Base-by-base conservation (phyloP, 1,139 yeast genomes). In the Suhomyces choctaworum region DNA sequence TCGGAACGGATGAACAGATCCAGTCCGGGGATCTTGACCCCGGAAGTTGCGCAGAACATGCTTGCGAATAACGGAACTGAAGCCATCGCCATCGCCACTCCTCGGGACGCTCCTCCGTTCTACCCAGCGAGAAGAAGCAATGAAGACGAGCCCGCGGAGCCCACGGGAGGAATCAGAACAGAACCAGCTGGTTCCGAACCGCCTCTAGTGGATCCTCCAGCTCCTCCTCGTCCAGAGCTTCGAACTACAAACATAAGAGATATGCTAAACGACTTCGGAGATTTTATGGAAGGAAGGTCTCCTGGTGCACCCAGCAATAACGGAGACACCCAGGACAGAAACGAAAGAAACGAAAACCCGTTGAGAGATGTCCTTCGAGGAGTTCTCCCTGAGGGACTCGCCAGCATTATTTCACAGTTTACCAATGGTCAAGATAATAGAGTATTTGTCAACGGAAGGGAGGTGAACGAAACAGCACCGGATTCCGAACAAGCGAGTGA, bases 31-130 rank as follows among this genome's bases (percentile, higher is more conserved):
- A 66, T 70, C 9, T 51, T 68, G 21, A 66, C 63, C 7, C 70
- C 63, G 8, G 73, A 67, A 27, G 67, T 63, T 4, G 50, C 62
- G n/a, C 74, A 66, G 38, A 61, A 63, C 29, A 56, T 68, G 9
- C 12, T 38, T n/a, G 38, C 40, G 4, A 25, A 30, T 16, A 25
- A 21, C 7, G 36, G 37, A 16, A 25, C 33, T 3, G 38, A 32
- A 22, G 31, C 33, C 8, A 25, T 33, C 5, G 33, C 30, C 16
- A 15, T 28, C 10, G 24, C 29, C 6, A 25, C 40, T 16, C 29
- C 31, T 12, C 21, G 31, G 14, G 28, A 31, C n/a, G 30, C 16
- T 4, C 29, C 29, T 10, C 21, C 30, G n/a, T 9, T 26, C 7
- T 17, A 22, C 16, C 25, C 34, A 12, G 15, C 16, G 3, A 31